Base-by-base conservation (phyloP, 2,329 filamentous ascomycete species). In the Beauveria bassiana region DNA sequence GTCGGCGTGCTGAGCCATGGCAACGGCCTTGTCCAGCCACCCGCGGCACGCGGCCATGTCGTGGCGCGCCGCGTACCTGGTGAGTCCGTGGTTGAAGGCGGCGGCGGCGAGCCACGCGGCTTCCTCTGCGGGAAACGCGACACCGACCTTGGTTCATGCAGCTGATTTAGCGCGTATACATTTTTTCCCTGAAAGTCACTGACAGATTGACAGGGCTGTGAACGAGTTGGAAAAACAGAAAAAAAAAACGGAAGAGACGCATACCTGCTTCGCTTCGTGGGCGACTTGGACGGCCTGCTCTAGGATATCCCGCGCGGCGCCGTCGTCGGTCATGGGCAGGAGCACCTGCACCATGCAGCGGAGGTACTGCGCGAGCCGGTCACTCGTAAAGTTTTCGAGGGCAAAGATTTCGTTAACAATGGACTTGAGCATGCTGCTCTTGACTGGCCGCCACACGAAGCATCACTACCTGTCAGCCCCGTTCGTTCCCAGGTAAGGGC, bases 41-140 rank as follows among this genome's bases (percentile, higher is more conserved):
- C 72, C 70, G 64, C 78, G 81, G 53, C 85, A 86, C 1, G 74
- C 72, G 5, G 77, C 77, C 61, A 84, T 80, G 26, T 88, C 79
- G 1, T 10, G 5, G 26, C 79, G 77, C 1, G 74, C 75, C 14
- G 80, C 78, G 66, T 84, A 86, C n/a, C 83, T 78, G 67, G 92
- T 88, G 5, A 91, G 77, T 0, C 83, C 86, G 63, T 86, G 85
- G 66, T 93, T 93, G 71, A 89, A 91, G 0, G 83, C 76, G 6
- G 80, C 84, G 1, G 84, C 83, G 0, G 85, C 84, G n/a, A 95
- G 81, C 87, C 89, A 95, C 68, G 91, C 86, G 1, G 93, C 74
- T 69, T 95, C 90, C 3, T 82, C 79, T 0, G 75, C 67, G 0
- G 90, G 89, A 68, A 90, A 90, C 1, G 74, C 70, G 1, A 75